phyloP scores from a whole-genome alignment of 116 monocot species.

The Phalaenopsis hybrid region DNA sequence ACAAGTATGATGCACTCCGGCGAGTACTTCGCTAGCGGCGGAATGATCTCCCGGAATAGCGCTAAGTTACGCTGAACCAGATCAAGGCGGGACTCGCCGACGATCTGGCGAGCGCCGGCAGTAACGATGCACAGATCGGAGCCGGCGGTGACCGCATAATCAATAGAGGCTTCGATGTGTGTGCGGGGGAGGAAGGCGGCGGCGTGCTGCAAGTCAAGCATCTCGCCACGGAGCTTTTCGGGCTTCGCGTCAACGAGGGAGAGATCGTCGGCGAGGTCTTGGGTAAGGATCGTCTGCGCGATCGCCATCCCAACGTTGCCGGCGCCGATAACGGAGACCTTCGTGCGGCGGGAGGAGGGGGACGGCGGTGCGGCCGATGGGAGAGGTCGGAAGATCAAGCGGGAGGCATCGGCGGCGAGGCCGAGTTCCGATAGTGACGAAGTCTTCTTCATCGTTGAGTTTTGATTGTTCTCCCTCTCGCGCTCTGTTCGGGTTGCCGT shows the following conservation, averaged over 20 bases:
- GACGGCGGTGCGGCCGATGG: constrained; percentile 14
- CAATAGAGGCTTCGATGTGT: constrained; percentile 40
- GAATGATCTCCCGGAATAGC: constrained; percentile 57
- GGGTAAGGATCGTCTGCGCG: constrained; percentile 87
- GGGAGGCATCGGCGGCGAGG: constrained; percentile 24
- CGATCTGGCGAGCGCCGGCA: constrained; percentile 72
- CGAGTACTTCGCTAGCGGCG: constrained; percentile 50
- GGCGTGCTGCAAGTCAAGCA: constrained; percentile 91
- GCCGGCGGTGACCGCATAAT: constrained; percentile 40
- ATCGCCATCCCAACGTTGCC: constrained; percentile 99
- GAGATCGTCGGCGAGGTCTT: constrained; percentile 69
- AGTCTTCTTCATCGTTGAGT: constrained; percentile 36
- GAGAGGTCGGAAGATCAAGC: constrained; percentile 43
- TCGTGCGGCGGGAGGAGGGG: constrained; percentile 29
- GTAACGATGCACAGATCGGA: constrained; percentile 77
- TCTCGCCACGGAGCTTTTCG: constrained; percentile 78
- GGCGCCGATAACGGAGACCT: constrained; percentile 73
- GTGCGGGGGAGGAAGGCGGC: constrained; percentile 81
- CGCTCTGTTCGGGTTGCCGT: too few relatives aligned
- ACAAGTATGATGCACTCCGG: constrained; percentile 57
- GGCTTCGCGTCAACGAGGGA: constrained; percentile 65
- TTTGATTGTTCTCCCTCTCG: too few relatives aligned
- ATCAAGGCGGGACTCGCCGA: constrained; percentile 56
- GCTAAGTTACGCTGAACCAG: constrained; percentile 59
- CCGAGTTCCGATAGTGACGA: constrained; percentile 58